These are phyloP conservation scores for Phlebopus sp. DNA, from an alignment of 1,284 basidiomycete species.

Conservation along the genomic window DNA sequence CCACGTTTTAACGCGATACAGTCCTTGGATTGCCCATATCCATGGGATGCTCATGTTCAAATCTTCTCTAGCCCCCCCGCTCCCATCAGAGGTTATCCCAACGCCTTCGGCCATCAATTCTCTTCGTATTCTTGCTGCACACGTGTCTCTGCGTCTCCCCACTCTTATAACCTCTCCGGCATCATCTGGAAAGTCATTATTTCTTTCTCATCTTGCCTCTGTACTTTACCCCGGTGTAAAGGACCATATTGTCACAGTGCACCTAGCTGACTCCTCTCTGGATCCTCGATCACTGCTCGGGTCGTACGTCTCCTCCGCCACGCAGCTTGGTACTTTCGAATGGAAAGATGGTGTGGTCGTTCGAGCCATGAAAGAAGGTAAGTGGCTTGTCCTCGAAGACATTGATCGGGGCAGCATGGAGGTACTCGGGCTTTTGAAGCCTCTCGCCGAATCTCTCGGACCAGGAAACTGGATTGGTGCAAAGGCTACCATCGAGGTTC, in stretches of 20 bases:
- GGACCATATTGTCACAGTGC: slow-evolving; percentile 76
- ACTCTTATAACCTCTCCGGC: slow-evolving; percentile 85
- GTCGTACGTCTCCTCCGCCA: slow-evolving; percentile 88
- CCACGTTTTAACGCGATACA: slow-evolving; percentile 27
- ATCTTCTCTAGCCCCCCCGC: slow-evolving; percentile 33
- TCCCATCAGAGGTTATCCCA: slow-evolving; percentile 50
- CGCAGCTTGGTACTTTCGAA: slow-evolving; percentile 86
- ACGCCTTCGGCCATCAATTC: slow-evolving; percentile 63
- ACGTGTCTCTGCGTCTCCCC: slow-evolving; percentile 70
- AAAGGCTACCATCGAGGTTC: slow-evolving; percentile 66
- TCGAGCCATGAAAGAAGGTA: slow-evolving; percentile 86
- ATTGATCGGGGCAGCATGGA: slow-evolving; percentile 88
- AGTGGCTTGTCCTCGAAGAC: slow-evolving; percentile 94
- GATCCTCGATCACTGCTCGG: slow-evolving; percentile 94
- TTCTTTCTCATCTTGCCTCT: slow-evolving; percentile 76
- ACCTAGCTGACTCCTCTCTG: slow-evolving; percentile 91
- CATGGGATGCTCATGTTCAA: slow-evolving; percentile 62
- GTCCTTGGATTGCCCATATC: slow-evolving; percentile 54
- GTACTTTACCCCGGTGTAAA: slow-evolving; percentile 53
- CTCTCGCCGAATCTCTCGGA: slow-evolving; percentile 79
- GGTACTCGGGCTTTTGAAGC: slow-evolving; percentile 80
- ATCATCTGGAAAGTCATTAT: slow-evolving; percentile 87
- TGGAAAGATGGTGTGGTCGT: slow-evolving; percentile 96
- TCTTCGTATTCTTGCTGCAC: slow-evolving; percentile 64
- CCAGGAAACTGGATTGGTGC: slow-evolving; percentile 76